Base-by-base conservation (phyloP, 2,329 filamentous ascomycete species). In the Aspergillus udagawae region DNA sequence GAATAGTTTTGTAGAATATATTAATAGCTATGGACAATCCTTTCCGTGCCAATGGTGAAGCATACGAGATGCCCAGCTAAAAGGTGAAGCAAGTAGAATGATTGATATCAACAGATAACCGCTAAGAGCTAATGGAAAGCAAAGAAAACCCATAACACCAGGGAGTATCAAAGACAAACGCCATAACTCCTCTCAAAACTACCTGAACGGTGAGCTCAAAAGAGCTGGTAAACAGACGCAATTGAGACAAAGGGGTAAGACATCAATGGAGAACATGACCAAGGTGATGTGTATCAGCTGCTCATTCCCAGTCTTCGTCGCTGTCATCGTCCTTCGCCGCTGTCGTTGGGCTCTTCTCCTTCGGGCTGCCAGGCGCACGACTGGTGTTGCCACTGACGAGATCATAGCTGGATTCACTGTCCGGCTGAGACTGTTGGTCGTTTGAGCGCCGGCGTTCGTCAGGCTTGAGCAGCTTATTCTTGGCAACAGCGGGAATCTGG, bases 361-460 rank as follows among this genome's bases (percentile, higher is more conserved):
- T 82, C 2, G 85, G 85, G 58, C 83, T 86, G 4, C 83, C 82
- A 1, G 91, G 89, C 20, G 91, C 88, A 63, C 90, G 89, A 72
- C 90, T 96, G 41, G 87, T 86, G 48, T 85, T 84, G 51, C 89
- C 90, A 52, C 89, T 92, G 49, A 99, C 91, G 35, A 99, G 83
- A 72, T 99, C 94, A 73, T 99, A 99, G 77, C 92, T 96, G 20
- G 91, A 91, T 67, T 99, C 94, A 71, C 93, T 97, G 67, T 94
- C 94, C 7, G 92, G 86, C 65, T 94, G 90, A 27, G 90, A 95
- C 72, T 93, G 92, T 72, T 92, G 89, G 69, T 96, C 92, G 67
- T 95, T 89, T 27, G 92, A 95, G 42, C 79, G 77, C 54, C 90
- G 87, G 20, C 86, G 79, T 65, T 89, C 85, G 29, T 77, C 75